Evolutionary conservation across 148 eudicot genomes (phyloP).

Genomic region (Persicaria tinctoria): DNA sequence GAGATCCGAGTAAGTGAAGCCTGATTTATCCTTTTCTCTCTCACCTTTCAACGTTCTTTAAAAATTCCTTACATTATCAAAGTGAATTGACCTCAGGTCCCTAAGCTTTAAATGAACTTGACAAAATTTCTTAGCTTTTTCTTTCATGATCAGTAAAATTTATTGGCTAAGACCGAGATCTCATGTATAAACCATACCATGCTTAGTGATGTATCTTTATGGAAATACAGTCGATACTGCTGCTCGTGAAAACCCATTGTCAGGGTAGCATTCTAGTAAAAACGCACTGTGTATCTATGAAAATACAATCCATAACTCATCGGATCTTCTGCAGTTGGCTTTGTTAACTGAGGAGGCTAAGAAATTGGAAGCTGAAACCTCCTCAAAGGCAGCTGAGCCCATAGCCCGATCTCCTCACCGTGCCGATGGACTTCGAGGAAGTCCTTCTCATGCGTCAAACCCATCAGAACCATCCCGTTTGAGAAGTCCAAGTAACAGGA

Average conservation of each 20-base stretch:
- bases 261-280: neutral
- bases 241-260: neutral
- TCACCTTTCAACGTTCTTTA: neutral
- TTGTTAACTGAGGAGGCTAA: slow-evolving; percentile 71
- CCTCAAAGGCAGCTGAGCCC: slow-evolving; percentile 33
- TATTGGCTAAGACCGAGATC: neutral
- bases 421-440: slow-evolving; percentile 48
- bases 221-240: neutral
- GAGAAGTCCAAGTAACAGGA: slow-evolving; percentile 3
- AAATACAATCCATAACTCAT: too few relatives aligned
- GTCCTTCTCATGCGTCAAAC: slow-evolving; percentile 34
- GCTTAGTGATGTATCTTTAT: neutral
- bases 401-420: slow-evolving; percentile 50
- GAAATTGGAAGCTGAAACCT: slow-evolving; percentile 52
- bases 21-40: neutral
- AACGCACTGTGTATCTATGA: neutral
- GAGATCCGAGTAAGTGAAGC: slow-evolving; percentile 63
- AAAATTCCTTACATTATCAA: neutral
- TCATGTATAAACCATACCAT: neutral
- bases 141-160: neutral
- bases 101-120: neutral
- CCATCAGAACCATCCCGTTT: neutral
- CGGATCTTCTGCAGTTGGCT: slow-evolving; percentile 32
- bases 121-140: neutral
- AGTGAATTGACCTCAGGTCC: too few relatives aligned